Conservation (phyloP, 1,139 yeast species). For the Geotrichum restrictum region DNA sequence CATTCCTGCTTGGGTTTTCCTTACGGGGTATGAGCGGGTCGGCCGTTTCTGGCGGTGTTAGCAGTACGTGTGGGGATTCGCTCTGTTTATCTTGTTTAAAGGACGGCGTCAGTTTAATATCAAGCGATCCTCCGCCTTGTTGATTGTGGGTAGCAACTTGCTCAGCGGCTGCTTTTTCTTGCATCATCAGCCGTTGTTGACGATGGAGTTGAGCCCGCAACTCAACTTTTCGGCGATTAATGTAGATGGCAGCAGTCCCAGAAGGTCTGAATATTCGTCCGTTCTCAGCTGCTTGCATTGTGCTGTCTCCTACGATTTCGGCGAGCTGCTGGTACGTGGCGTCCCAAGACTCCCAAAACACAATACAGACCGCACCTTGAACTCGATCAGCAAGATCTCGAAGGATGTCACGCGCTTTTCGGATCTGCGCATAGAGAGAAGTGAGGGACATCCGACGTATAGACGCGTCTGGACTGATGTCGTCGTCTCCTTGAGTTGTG, state of each 20-base stretch:
- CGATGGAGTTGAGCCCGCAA: conserved; percentile 17
- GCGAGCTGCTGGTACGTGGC: conserved; percentile 34
- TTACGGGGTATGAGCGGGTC: too few relatives aligned
- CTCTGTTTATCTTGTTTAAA: background rate
- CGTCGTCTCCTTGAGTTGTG: background rate
- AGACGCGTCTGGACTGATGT: background rate
- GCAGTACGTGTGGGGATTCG: background rate
- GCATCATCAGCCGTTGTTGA: conserved; percentile 10
- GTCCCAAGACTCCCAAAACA: conserved; percentile 39
- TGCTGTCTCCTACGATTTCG: conserved; percentile 34
- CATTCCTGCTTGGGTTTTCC: background rate
- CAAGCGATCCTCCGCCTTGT: background rate
- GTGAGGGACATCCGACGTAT: conserved; percentile 25
- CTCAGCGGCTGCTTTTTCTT: conserved; percentile 1
- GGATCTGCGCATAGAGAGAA: conserved; percentile 30
- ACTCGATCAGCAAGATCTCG: conserved; percentile 35
- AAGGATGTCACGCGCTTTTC: conserved; percentile 31
- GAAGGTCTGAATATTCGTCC: conserved; percentile 37
- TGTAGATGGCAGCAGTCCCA: conserved; percentile 36
- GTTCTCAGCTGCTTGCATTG: conserved; percentile 30
- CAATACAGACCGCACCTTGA: conserved; percentile 38
- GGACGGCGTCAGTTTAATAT: conserved; percentile 4
- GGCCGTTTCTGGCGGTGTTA: conserved; percentile 4
- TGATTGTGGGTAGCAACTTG: background rate
- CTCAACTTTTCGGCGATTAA: conserved; percentile 29